Conservation (phyloP, 495 filamentous ascomycete genomes). For the Astrothelium macrocarpum region DNA sequence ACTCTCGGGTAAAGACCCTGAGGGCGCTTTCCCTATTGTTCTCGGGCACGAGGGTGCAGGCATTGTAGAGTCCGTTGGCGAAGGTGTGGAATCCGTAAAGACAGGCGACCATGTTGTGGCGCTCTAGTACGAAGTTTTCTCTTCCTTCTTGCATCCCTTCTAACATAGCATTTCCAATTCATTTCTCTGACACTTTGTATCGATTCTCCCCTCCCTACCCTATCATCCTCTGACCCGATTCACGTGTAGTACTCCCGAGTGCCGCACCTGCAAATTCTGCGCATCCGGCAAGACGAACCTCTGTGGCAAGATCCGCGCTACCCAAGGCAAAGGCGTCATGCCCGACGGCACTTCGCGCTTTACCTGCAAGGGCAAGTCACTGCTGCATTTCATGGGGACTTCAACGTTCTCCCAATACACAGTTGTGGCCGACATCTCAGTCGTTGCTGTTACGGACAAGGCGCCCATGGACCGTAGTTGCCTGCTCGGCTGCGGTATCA, state of each 20-base stretch:
- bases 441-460: constrained; percentile 81
- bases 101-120: constrained; percentile 87
- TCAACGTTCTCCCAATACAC: constrained; percentile 99
- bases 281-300: constrained; percentile 98
- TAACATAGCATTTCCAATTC: too few relatives aligned
- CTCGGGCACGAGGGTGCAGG: constrained; percentile 96
- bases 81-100: constrained; percentile 90
- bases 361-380: constrained; percentile 81
- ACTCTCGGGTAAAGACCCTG: constrained; percentile 93
- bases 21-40: constrained; percentile 94
- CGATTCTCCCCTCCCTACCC: too few relatives aligned
- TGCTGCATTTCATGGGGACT: constrained; percentile 98
- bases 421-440: constrained; percentile 96
- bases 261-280: constrained; percentile 98
- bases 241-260: constrained; percentile 74
- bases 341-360: constrained; percentile 95
- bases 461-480: constrained; percentile 96
- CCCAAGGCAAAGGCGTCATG: constrained; percentile 93
- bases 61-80: constrained; percentile 91
- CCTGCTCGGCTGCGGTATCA: constrained; percentile 94
- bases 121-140: constrained; percentile 62
- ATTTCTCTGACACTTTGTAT: too few relatives aligned
- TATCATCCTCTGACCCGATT: constrained; percentile 2
- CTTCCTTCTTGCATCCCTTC: too few relatives aligned
- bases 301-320: constrained; percentile 96